Percentiles rank a stretch among this genome's conserved stretches.
These are phyloP conservation scores for Aspergillus ustus DNA, from an alignment of 2,329 filamentous ascomycete species.

Conservation along the genomic window DNA sequence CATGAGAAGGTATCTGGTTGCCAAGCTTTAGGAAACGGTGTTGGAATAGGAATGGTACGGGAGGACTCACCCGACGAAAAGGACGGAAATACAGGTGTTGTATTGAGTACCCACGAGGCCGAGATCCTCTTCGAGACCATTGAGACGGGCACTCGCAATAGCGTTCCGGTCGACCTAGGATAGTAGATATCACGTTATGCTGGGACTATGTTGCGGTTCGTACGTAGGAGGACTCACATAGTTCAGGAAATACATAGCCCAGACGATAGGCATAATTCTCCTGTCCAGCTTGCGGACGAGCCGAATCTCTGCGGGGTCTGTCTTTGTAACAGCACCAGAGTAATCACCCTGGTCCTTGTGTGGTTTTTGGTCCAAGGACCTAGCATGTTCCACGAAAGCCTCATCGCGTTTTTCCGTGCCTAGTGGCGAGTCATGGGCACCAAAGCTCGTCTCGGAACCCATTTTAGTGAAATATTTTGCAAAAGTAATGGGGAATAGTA, in stretches of 20 bases:
- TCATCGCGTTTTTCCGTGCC: not conserved
- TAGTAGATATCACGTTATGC: not conserved
- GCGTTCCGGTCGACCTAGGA: conserved; percentile 25
- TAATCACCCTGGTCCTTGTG: not conserved
- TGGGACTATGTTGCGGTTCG: not conserved
- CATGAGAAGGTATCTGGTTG: conserved; percentile 15
- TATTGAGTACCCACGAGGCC: conserved; percentile 32
- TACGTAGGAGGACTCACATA: not conserved
- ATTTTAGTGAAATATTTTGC: not conserved
- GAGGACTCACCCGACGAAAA: conserved; percentile 26
- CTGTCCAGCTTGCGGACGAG: conserved; percentile 6
- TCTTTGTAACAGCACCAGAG: conserved; percentile 4
- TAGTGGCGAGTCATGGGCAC: not conserved
- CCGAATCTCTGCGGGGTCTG: not conserved
- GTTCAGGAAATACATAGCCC: conserved; percentile 13
- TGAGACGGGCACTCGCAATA: conserved; percentile 35
- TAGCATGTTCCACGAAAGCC: not conserved
- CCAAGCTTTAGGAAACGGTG: not conserved
- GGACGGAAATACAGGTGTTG: conserved; percentile 31
- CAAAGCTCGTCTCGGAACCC: not conserved
- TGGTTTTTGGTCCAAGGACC: not conserved
- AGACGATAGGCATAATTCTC: conserved; percentile 9
- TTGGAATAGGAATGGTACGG: not conserved
- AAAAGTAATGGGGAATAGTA: not conserved
- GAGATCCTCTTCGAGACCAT: conserved; percentile 30